A percentile compares a stretch with the other conserved stretches of the same genome.
Evolutionary conservation across 2,329 filamentous ascomycete genomes (phyloP).

Genomic region (Stagonosporopsis rhizophila): DNA sequence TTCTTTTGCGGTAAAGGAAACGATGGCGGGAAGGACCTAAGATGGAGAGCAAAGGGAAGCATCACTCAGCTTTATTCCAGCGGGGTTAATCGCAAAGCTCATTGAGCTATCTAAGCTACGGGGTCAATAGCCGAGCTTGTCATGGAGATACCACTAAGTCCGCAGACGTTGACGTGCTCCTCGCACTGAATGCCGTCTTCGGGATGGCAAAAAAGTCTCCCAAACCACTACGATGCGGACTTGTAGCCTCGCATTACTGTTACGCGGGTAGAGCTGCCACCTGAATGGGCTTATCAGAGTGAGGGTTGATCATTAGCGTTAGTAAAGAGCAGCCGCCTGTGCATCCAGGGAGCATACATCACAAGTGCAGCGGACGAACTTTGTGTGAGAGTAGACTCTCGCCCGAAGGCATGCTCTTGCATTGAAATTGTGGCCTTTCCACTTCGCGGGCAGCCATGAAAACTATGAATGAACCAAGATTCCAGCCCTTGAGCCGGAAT

Average conservation of each 20-base stretch:
- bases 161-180: no score
- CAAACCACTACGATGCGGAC: neutral
- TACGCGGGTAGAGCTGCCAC: neutral
- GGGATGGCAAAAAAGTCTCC: neutral
- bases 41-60: neutral
- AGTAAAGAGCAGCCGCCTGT: neutral
- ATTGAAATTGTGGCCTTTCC: conserved; percentile 34
- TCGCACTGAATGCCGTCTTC: no score
- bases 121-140: conserved; percentile 11
- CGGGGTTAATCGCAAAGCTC: neutral
- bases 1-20: neutral
- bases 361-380: neutral
- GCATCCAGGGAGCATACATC: neutral
- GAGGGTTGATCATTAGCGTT: neutral
- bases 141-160: conserved; percentile 11
- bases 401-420: conserved; percentile 43
- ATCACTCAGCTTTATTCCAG: neutral
- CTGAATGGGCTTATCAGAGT: no score
- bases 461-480: conserved; percentile 41
- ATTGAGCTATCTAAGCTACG: neutral
- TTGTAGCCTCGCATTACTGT: neutral
- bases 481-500: conserved; percentile 31
- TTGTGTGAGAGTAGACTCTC: conserved; percentile 34
- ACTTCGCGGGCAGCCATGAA: conserved; percentile 23
- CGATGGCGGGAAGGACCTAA: neutral